Evolutionary conservation across 208 protist species (phyloP).

Genomic region (Acanthamoeba triangularis): DNA sequence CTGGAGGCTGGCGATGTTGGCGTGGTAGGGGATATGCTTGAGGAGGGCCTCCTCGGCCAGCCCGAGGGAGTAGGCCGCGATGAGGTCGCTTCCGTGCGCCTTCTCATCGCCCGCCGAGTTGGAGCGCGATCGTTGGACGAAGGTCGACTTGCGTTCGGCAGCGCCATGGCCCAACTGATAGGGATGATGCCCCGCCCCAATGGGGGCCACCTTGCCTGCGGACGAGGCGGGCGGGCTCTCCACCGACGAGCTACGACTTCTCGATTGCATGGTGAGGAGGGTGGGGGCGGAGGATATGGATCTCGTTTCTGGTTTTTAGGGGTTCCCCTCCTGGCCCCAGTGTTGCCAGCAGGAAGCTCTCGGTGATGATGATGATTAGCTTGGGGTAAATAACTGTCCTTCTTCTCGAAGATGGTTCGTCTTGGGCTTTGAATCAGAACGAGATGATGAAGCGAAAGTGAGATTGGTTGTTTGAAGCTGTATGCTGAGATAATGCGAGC

Average conservation of each 20-base stretch:
- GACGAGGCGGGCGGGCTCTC: not conserved
- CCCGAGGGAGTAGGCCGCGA: conserved; percentile 40
- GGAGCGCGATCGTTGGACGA: not conserved
- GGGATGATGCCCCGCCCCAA: not conserved
- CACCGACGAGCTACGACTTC: conserved; percentile 11
- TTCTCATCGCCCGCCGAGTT: conserved; percentile 15
- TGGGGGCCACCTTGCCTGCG: not conserved
- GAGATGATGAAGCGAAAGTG: too few species aligned
- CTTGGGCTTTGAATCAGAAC: too few species aligned
- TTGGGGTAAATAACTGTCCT: too few species aligned
- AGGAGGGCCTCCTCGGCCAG: not conserved
- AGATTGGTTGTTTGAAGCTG: too few species aligned
- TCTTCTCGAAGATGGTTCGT: too few species aligned
- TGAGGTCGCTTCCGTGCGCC: not conserved
- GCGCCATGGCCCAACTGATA: not conserved
- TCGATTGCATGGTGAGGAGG: not conserved
- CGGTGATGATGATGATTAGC: too few species aligned
- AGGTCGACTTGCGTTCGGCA: conserved; percentile 11
- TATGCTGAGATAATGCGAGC: too few species aligned
- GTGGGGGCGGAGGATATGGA: not conserved
- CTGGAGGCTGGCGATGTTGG: not conserved
- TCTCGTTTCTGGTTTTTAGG: not conserved
- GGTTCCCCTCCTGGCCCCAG: not conserved
- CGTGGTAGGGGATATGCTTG: not conserved
- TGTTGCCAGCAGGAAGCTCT: not conserved